A percentile compares a stretch with the other conserved stretches of the same genome.
phyloP scores from a whole-genome alignment of 768 basidiomycete genomes.

The Pleurotus cornucopiae region DNA sequence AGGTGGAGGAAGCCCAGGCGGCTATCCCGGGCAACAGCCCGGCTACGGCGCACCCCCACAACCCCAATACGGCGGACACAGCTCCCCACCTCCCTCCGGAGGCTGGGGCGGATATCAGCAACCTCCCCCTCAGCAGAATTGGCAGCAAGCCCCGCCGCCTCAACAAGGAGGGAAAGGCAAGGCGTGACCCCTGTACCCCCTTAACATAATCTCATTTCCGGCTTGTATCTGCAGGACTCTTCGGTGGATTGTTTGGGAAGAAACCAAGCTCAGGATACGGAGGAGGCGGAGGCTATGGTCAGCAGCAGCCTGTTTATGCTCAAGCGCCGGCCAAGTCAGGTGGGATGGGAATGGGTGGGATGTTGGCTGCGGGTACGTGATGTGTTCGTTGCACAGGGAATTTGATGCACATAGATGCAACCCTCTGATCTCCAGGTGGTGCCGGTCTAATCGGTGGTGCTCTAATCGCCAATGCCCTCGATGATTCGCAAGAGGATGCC shows the following conservation, averaged over 20 bases:
- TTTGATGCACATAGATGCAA: not conserved
- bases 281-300: conserved; percentile 18
- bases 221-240: not conserved
- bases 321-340: conserved; percentile 33
- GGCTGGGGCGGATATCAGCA: conserved; percentile 12
- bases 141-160: conserved; percentile 16
- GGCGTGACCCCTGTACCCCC: conserved; percentile 9
- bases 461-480: conserved; percentile 48
- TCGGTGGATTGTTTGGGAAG: conserved; percentile 1
- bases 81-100: conserved; percentile 14
- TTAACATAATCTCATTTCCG: not conserved
- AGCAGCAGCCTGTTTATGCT: conserved; percentile 30
- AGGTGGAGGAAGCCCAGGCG: conserved; percentile 16
- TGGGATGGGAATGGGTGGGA: conserved; percentile 48
- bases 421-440: conserved; percentile 34
- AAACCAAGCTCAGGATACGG: conserved; percentile 3
- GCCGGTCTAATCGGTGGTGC: conserved; percentile 65
- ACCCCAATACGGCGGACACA: conserved; percentile 15
- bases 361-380: conserved; percentile 40
- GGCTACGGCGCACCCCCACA: conserved; percentile 21
- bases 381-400: conserved; percentile 2
- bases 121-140: conserved; percentile 9
- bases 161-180: conserved; percentile 15
- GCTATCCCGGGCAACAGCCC: conserved; percentile 19
- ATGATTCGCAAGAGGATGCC: conserved; percentile 26